phyloP scores from a whole-genome alignment of 2,329 filamentous ascomycete genomes.

The Alternaria sp. region DNA sequence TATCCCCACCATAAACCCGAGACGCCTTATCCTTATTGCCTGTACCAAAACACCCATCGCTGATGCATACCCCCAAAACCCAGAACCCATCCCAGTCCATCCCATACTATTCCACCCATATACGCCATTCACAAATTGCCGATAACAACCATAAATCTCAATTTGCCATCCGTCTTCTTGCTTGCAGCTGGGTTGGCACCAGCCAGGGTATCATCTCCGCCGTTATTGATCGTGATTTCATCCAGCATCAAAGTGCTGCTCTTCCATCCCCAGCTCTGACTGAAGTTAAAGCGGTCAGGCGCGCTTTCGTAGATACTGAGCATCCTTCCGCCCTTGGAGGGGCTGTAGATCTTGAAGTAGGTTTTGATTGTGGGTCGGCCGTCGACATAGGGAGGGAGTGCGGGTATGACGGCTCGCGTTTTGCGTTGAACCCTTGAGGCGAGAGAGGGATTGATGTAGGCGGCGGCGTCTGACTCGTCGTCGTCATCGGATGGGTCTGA shows the following conservation, averaged over 20 bases:
- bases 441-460: conserved; percentile 38
- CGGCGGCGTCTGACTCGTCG: conserved; percentile 24
- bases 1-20: background rate
- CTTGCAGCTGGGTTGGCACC: conserved; percentile 18
- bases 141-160: conserved; percentile 67
- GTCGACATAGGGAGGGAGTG: conserved; percentile 62
- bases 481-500: conserved; percentile 37
- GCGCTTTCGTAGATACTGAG: conserved; percentile 65
- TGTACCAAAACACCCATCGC: background rate
- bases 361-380: conserved; percentile 64
- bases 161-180: conserved; percentile 56
- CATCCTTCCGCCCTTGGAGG: conserved; percentile 64
- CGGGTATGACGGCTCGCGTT: conserved; percentile 38
- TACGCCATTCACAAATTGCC: conserved; percentile 51
- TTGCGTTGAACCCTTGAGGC: conserved; percentile 25
- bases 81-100: background rate
- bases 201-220: conserved; percentile 22
- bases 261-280: conserved; percentile 68
- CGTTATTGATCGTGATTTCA: conserved; percentile 45
- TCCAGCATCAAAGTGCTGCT: conserved; percentile 65
- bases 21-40: background rate
- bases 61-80: background rate
- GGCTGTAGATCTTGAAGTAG: conserved; percentile 68
- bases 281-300: conserved; percentile 66
- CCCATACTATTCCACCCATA: background rate